Conservation (phyloP, 768 basidiomycete genomes). For the Termitomyces heimii region DNA sequence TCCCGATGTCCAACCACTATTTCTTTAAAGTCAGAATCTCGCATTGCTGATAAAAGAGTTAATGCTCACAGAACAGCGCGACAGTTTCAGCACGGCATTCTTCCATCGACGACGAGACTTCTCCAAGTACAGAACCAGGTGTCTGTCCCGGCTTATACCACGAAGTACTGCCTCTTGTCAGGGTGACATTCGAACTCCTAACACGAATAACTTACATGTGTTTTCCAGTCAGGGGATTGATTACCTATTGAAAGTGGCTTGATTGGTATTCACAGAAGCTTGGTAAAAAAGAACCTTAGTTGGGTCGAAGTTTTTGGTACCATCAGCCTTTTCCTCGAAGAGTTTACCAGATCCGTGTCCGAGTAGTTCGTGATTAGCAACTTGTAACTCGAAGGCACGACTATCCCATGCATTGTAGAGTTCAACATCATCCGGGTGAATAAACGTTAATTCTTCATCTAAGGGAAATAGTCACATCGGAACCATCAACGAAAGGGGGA, state of each 20-base stretch:
- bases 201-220: conserved; percentile 44
- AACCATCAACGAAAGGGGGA: background rate
- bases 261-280: background rate
- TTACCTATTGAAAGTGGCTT: conserved; percentile 38
- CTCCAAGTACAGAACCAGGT: conserved; percentile 74
- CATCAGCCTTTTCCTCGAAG: conserved; percentile 71
- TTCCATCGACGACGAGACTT: conserved; percentile 88
- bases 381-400: conserved; percentile 79
- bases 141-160: conserved; percentile 92
- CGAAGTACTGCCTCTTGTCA: conserved; percentile 41
- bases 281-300: conserved; percentile 37
- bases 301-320: conserved; percentile 78
- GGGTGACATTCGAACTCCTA: background rate
- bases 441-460: conserved; percentile 79
- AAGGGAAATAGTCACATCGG: background rate
- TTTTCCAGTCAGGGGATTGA: conserved; percentile 77
- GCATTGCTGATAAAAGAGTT: background rate
- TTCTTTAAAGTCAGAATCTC: background rate
- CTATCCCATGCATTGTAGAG: conserved; percentile 77
- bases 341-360: conserved; percentile 85
- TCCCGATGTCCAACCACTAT: conserved; percentile 68
- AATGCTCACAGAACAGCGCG: conserved; percentile 63
- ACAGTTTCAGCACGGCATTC: conserved; percentile 92
- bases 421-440: conserved; percentile 71
- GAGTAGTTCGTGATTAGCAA: conserved; percentile 85